Evolutionary conservation across 2,329 filamentous ascomycete genomes (phyloP).

Genomic region (Colletotrichum kahawae): DNA sequence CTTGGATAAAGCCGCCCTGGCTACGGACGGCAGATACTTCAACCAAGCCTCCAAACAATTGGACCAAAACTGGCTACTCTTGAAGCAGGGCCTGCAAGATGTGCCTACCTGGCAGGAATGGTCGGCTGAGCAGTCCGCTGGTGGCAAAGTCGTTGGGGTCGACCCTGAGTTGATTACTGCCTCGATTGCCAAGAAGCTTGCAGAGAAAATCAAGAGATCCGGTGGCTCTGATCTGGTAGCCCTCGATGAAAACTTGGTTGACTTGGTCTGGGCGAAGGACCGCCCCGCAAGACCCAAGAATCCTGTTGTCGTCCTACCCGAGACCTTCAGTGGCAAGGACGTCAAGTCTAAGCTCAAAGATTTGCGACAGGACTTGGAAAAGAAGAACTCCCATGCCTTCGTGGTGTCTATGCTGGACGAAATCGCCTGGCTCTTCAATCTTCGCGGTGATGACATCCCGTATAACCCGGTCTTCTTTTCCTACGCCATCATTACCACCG

Average conservation of each 20-base stretch:
- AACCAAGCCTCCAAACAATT: constrained; percentile 93
- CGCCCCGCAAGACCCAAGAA: constrained; percentile 79
- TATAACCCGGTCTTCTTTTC: constrained; percentile 99
- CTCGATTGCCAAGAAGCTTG: constrained; percentile 68
- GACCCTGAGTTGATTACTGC: constrained; percentile 87
- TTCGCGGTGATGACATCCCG: constrained; percentile 92
- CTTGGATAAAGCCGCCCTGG: constrained; percentile 82
- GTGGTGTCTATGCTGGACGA: constrained; percentile 96
- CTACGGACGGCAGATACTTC: constrained; percentile 97
- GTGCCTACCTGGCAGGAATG: constrained; percentile 98
- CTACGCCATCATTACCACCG: constrained; percentile 86
- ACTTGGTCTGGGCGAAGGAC: constrained; percentile 81
- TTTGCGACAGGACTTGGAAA: constrained; percentile 87
- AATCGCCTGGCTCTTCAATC: constrained; percentile 97
- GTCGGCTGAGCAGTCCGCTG: constrained; percentile 84
- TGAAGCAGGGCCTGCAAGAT: constrained; percentile 93
- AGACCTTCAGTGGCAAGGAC: constrained; percentile 81
- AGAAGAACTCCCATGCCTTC: constrained; percentile 86
- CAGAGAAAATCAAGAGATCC: constrained; percentile 85
- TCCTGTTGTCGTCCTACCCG: constrained; percentile 72
- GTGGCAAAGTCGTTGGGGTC: constrained; percentile 87
- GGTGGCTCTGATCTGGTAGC: constrained; percentile 79
- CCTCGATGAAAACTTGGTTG: constrained; percentile 84
- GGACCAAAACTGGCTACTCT: constrained; percentile 86
- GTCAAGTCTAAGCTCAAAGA: constrained; percentile 84